Base-by-base conservation (phyloP, 1,284 basidiomycete genomes). In the Marasmius oreades region DNA sequence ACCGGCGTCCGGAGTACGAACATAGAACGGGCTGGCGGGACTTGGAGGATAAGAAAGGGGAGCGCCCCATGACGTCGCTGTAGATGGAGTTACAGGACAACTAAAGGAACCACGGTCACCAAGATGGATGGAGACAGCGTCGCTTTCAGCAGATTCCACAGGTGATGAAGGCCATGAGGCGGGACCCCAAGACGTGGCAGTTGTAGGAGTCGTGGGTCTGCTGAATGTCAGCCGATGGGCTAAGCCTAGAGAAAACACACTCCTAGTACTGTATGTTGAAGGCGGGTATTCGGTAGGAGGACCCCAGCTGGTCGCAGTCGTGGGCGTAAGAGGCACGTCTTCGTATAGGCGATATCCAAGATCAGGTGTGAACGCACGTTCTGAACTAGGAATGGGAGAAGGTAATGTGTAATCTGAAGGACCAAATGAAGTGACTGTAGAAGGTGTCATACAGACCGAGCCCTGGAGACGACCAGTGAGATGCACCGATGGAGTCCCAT, bases 391-490 rank as follows among this genome's bases (percentile, higher is more conserved):
- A 55, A 64, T 33, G 61, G 66, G 57, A 59, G 59, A 63, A 59
- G 66, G 58, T 43, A 67, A 58, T 24, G 67, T 67, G 52, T 75
- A 70, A 60, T 76, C 73, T 22, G 69, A 70, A 36, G 74, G 76
- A 24, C 78, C 79, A 64, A 76, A 77, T n/a, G 76, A 77, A 3
- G 80, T 81, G 55, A 74, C 74, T 24, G 70, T 72, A 1, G 82
- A 78, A 7, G 81, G 79, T 2, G 82, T 86, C 53, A 81, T 71
- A 55, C 76, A 75, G 11, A 86, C 83, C 2, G 86, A 88, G 12
- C 82, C 84, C 61, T 77, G 70, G 39, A 75, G 58, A 16, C 85
- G 80, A 50, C 76, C 66, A 37, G 78, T 80, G 39, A 88, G 64
- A 62, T 86, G 81, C n/a, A 88, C 70, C 16, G 85, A 86, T 16